Evolutionary conservation across 306 rosid species (phyloP).

Genomic region (Vicia faba): DNA sequence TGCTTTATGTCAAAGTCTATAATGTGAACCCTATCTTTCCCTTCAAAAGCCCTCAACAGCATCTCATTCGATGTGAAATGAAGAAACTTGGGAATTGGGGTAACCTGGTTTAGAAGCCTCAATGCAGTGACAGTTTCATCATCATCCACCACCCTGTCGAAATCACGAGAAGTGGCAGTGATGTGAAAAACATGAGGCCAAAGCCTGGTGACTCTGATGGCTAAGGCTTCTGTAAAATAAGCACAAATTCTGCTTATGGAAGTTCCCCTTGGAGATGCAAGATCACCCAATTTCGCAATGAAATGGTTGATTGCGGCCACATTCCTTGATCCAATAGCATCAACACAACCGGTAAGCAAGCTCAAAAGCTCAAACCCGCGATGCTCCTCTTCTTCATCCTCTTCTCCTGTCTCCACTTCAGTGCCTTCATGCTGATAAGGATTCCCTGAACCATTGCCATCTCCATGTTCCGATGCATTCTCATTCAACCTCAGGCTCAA

Average conservation of each 20-base stretch:
- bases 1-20: slow-evolving; percentile 93
- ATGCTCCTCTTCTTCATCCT: slow-evolving; percentile 55
- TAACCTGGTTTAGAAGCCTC: slow-evolving; percentile 80
- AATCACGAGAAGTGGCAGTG: slow-evolving; percentile 66
- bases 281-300: slow-evolving; percentile 76
- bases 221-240: slow-evolving; percentile 86
- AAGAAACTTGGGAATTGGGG: slow-evolving; percentile 83
- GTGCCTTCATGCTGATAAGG: slow-evolving; percentile 57
- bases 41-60: slow-evolving; percentile 88
- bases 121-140: slow-evolving; percentile 68
- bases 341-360: slow-evolving; percentile 75
- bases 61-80: slow-evolving; percentile 94
- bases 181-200: slow-evolving; percentile 93
- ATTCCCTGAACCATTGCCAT: slow-evolving; percentile 66
- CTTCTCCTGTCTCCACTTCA: slow-evolving; percentile 57
- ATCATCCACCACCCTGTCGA: slow-evolving; percentile 73
- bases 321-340: slow-evolving; percentile 75
- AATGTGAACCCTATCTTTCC: slow-evolving; percentile 93
- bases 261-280: slow-evolving; percentile 76
- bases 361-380: slow-evolving; percentile 76
- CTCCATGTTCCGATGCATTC: slow-evolving; percentile 61
- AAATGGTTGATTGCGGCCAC: slow-evolving; percentile 65
- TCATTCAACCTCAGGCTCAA: slow-evolving; percentile 56
- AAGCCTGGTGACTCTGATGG: slow-evolving; percentile 71
- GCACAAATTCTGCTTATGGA: slow-evolving; percentile 71